Base-by-base conservation (phyloP, 139 green algal genomes). In the Micractinium conductrix region DNA sequence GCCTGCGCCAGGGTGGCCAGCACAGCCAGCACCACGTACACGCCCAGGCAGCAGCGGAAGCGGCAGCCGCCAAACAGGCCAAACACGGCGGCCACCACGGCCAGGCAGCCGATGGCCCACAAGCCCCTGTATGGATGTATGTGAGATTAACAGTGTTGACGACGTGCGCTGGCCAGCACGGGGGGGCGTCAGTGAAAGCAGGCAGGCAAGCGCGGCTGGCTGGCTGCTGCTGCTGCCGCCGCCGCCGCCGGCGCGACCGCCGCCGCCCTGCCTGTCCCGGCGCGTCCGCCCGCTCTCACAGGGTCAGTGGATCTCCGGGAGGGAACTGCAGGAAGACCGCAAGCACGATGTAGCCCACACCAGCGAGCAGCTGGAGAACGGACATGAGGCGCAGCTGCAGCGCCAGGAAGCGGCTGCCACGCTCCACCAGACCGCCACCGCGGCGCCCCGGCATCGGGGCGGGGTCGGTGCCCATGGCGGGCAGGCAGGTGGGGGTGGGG, bases 41-140 rank as follows among this genome's bases (percentile, higher is more conserved):
- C 37, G 42, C 70, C 45, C 9, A 89, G 71, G 78, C 85, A 89
- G 80, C 85, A 89, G 30, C 78, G n/a, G 37, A 80, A 24, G 28
- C 78, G 62, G 55, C 62, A 81, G 60, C 50, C 50, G 28, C 44
- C 71, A 22, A 84, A 21, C 40, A 86, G 83, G 30, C 85, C 85
- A 40, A 83, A 75, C 24, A 89, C 58, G 0, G 70, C 28, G 5
- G 80, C 63, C 21, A 86, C 33, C 17, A 89, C 60, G 28, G 85
- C 60, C 44, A 89, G 71, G 62, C 44, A 78, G 28, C 85, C 85
- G 26, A 89, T 81, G 16, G 60, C 60, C 80, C 71, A 86, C 28
- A 89, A 80, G 33, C 75, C 84, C 48, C 74, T 86, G 81, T 53
- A 79, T 62, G 38, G 5, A 10, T 58, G 1, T n/a, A 70, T 53